Base-by-base conservation (phyloP, 2,329 filamentous ascomycete species). In the Dactylellina leptospora region DNA sequence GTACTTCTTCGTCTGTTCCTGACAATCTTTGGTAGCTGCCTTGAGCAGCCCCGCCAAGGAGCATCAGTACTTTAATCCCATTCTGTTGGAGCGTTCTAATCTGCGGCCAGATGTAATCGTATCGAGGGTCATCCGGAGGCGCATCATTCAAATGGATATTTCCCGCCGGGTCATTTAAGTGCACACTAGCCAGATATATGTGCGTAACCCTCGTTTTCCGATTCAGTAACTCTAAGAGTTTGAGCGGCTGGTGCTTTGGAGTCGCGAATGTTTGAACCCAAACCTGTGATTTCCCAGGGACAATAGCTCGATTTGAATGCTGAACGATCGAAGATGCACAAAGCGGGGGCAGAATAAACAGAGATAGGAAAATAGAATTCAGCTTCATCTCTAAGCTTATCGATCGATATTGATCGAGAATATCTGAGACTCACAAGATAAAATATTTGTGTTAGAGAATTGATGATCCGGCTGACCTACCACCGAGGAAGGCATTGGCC, bases 61-160 rank as follows among this genome's bases (percentile, higher is more conserved):
- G 84, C 22, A 81, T 82, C 60, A 85, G 76, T 16, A 85, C 82
- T 74, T 84, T 84, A 38, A 85, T 79, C 8, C 83, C 83, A 36
- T 79, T 79, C 2, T 81, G 82, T 74, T 84, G 83, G 2, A 85
- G 75, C 79, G 81, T 81, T 27, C 78, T 78, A 4, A 84, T 81
- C 75, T 85, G 84, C 1, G 78, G 79, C 83, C 83, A 85, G 28
- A 85, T 77, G 36, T 80, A 80, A 16, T 79, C 78, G 73, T 80
- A 84, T 50, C 81, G 79, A 44, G 78, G 76, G 47, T 79, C 77
- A 25, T 81, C 78, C 0, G 82, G 81, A 0, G 77, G 79, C 58
- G 83, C 80, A 75, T 85, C 83, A 72, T 85, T 85, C 11, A 85
- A 77, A 0, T 83, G 84, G 64, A 85, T 83, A 75, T 84, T 81